Evolutionary conservation across 495 filamentous ascomycete species (phyloP), one percentile per base, ranked within the genome.

Genomic region (Beverwykella pulmonaria): DNA sequence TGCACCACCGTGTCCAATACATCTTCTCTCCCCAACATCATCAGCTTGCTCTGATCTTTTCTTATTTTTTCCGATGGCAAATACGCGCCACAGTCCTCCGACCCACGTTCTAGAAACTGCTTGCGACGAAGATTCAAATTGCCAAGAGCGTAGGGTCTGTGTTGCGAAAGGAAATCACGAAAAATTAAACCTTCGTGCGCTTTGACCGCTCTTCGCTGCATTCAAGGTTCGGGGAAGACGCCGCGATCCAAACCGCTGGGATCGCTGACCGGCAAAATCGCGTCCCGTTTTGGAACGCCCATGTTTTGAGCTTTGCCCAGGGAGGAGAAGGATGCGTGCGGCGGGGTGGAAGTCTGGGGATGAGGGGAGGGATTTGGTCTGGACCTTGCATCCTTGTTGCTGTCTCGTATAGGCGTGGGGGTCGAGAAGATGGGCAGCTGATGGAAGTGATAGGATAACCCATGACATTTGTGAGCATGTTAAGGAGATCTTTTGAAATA

Each of bases 31-130:
- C 49, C 30, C 32, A 36, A 54, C 14, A 46, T 22, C n/a, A 15
- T 14, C 36, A 25, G 26, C 58, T 20, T n/a, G 36, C 30, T 46
- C 32, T 20, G 22, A 29, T 19, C 26, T 32, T 22, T 17, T 50
- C 54, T 39, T 52, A 67, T 67, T 67, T 32, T n/a, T 68, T 68
- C 65, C 65, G 65, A 59, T 63, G 65, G 65, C 65, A 49, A 61
- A 47, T 25, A 26, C 55, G 36, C 32, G 55, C 15, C 20, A 26
- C 17, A 41, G 2, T 7, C 6, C 17, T 46, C 39, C 46, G 27
- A 6, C 19, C 25, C 30, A 20, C 19, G 29, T 62, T 62, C 59
- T 53, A 53, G 59, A 62, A 53, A 53, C 26, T 23, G 5, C 10
- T 2, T 25, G 26, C 52, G 1, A 20, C 25, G 7, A 19, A 32